These are phyloP conservation scores for Flaveria bidentis DNA, from an alignment of 129 eudicot genomes.

Conservation along the genomic window DNA sequence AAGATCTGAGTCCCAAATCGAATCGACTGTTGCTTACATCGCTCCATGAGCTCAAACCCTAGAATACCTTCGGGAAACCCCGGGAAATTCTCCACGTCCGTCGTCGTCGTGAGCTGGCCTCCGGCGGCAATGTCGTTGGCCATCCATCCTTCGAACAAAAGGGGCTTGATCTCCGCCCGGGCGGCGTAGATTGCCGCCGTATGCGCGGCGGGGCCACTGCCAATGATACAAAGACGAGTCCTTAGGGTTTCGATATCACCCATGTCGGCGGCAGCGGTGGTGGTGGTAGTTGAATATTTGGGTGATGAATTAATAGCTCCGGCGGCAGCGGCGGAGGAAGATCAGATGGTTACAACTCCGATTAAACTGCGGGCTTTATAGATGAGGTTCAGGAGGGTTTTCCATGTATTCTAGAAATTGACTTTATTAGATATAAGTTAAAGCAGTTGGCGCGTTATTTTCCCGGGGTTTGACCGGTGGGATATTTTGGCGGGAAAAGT, in stretches of 20 bases:
- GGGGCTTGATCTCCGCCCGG: conserved; percentile 81
- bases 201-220: conserved; percentile 97
- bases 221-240: conserved; percentile 86
- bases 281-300: conserved; percentile 37
- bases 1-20: conserved; percentile 71
- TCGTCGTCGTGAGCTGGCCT: conserved; percentile 92
- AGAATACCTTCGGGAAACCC: conserved; percentile 82
- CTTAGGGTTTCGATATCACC: conserved; percentile 44
- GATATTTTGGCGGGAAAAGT: conserved; percentile 34
- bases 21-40: conserved; percentile 61
- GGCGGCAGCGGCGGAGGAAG: conserved; percentile 46
- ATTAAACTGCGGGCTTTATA: conserved; percentile 47
- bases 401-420: conserved; percentile 22
- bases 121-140: conserved; percentile 98
- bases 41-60: conserved; percentile 76
- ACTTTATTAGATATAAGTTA: neutral
- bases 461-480: conserved; percentile 21
- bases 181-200: conserved; percentile 99
- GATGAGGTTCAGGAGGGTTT: conserved; percentile 34
- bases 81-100: conserved; percentile 97
- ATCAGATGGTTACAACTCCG: conserved; percentile 36
- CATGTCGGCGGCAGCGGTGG: conserved; percentile 51
- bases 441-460: conserved; percentile 31
- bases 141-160: conserved; percentile 96
- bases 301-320: conserved; percentile 29